Base-by-base conservation (phyloP, 2,329 filamentous ascomycete genomes). In the Bipolaris bicolor region DNA sequence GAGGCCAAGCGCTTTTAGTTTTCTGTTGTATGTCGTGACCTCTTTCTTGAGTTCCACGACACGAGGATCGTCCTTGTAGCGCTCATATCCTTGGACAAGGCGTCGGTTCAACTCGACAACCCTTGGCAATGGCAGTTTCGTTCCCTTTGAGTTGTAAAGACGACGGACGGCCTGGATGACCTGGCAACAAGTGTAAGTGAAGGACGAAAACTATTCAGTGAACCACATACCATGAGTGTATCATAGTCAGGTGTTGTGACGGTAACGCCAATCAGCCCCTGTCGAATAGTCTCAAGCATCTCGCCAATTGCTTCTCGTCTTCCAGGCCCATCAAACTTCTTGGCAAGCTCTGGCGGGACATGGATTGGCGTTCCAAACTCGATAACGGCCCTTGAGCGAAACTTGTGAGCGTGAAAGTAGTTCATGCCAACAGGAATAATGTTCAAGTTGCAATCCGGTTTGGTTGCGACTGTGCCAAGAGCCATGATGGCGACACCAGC, bases 381-480 rank as follows among this genome's bases (percentile, higher is more conserved):
- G 58, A 98, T 88, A 4, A 99, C 94, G 34, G 94, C 95, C 73
- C 95, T 87, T 62, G 94, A 98, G 44, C 94, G 90, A 78, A 99
- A 99, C 77, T 98, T 99, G 83, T 99, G 94, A 0, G 94, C 91
- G 77, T 98, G 94, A 79, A 99, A 99, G 78, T 99, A 99, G 78
- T 99, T 99, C 94, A 99, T 97, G 68, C 94, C 94, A 49, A 95
- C 93, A 3, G 95, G 95, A 22, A 99, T 91, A 68, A 99, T 97
- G 77, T 93, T 96, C 60, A 99, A 82, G 29, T 91, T 92, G 72
- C 91, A 97, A 63, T 94, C 84, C 2, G 93, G 93, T 60, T 93
- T 87, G 55, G 92, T 88, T 5, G 91, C 92, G 49, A 98, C 82
- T 1, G 95, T 90, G 37, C 94, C 94, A 34, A 99, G 84, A 11